Conservation (phyloP, 257 asterid genomes). For the Solanum virginianum region DNA sequence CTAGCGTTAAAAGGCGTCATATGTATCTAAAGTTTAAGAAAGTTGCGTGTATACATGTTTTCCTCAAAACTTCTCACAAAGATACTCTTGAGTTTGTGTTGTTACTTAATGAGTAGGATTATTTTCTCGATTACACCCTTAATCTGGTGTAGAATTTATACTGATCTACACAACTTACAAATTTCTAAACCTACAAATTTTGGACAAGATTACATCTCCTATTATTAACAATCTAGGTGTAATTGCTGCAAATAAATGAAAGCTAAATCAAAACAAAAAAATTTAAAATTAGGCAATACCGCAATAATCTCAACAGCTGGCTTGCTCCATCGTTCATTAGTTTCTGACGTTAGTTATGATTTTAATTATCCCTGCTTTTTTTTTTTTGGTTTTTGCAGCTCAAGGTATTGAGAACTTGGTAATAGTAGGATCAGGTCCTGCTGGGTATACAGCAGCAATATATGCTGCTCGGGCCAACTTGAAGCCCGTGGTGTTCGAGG, state of each 20-base stretch:
- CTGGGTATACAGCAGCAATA: conserved; percentile 90
- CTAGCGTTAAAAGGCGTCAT: no score
- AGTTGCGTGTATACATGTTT: no score
- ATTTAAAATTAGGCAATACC: neutral
- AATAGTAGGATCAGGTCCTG: conserved; percentile 93
- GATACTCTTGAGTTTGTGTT: neutral
- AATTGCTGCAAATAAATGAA: neutral
- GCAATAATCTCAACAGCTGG: neutral
- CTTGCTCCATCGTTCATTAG: neutral
- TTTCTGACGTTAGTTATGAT: neutral
- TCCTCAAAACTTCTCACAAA: no score
- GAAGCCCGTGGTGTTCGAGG: conserved; percentile 87
- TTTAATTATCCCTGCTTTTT: neutral
- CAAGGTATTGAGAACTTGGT: conserved; percentile 60
- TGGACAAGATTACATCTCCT: neutral
- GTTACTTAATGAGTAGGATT: neutral
- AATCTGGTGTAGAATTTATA: neutral
- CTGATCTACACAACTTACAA: neutral
- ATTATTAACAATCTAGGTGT: neutral
- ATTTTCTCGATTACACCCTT: neutral
- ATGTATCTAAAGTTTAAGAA: no score
- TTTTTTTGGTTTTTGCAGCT: conserved; percentile 22
- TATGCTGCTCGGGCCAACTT: conserved; percentile 88
- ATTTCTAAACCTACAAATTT: no score
- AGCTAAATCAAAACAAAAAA: neutral